Base-by-base conservation (phyloP, 805 yeast species). In the Diddensiella transvaalensis region DNA sequence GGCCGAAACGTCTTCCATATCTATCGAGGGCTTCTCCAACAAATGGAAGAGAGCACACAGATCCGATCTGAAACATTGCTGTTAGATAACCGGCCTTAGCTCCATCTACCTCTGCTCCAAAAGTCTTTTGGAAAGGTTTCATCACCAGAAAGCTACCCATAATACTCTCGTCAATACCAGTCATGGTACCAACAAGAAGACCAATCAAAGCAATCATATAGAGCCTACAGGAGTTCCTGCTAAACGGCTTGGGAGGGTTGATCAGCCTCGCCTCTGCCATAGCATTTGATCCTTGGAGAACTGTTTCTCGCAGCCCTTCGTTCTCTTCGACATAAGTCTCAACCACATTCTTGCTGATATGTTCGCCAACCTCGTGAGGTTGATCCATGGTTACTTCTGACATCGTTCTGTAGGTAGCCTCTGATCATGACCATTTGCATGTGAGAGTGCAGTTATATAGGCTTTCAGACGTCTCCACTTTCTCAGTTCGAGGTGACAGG, bases 41-140 rank as follows among this genome's bases (percentile, higher is more conserved):
- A 44, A 50, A 50, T 6, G 51, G 53, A n/a, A 50, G 18, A 3
- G 53, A 22, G 30, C 35, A 15, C 15, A 47, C 51, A 8, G 46
- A 32, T 13, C 53, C 53, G 29, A 50, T 48, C 33, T 50, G 51
- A 42, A 23, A 51, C 47, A 51, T 43, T 24, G 47, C 51, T 1
- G 53, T 37, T 29, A 49, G 15, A 23, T 23, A 22, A 8, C 50
- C 53, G 5, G 53, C 53, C 39, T 49, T 46, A 36, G 40, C 8
- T 13, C 53, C 53, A 24, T 37, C 47, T 11, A 37, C 44, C 8
- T 22, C 43, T 2, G 53, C 35, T n/a, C 53, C 53, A 38, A 49
- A 49, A 19, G 19, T 10, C 17, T 4, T 22, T 30, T 47, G 44
- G 42, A 50, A 50, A 8, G 48, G 43, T 22, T 22, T 21, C 42